Conservation (phyloP, 768 basidiomycete genomes). For the Infundibulicybe gibba region DNA sequence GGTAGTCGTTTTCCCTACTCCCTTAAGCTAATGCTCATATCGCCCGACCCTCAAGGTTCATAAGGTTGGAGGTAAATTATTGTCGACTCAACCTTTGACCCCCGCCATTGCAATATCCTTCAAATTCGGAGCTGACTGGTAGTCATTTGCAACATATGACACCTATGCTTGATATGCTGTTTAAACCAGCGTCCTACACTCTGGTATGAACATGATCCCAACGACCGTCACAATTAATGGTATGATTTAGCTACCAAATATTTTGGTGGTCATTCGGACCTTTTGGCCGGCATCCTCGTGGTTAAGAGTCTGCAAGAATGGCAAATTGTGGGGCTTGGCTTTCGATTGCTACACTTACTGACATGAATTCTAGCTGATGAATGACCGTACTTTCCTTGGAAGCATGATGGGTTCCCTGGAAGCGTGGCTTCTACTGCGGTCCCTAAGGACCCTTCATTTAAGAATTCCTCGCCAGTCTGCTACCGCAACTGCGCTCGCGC, state of each 20-base stretch:
- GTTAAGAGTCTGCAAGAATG: slow-evolving; percentile 66
- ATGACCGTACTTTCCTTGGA: slow-evolving; percentile 61
- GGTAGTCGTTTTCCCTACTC: slow-evolving; percentile 26
- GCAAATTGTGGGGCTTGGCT: slow-evolving; percentile 41
- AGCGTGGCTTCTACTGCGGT: slow-evolving; percentile 81
- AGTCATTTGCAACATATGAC: slow-evolving; percentile 5
- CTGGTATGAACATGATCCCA: slow-evolving; percentile 32
- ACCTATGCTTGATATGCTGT: background rate
- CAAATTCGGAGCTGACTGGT: slow-evolving; percentile 76
- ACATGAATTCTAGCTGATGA: slow-evolving; percentile 46
- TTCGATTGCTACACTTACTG: background rate
- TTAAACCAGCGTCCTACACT: slow-evolving; percentile 47
- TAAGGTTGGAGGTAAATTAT: slow-evolving; percentile 66
- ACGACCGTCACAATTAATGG: background rate
- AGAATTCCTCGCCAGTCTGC: slow-evolving; percentile 76
- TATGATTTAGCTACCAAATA: slow-evolving; percentile 66
- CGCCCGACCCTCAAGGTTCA: slow-evolving; percentile 45
- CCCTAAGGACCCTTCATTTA: slow-evolving; percentile 78
- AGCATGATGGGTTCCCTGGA: slow-evolving; percentile 76
- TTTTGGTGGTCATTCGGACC: slow-evolving; percentile 83
- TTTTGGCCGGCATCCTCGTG: slow-evolving; percentile 74
- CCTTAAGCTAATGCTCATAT: slow-evolving; percentile 1
- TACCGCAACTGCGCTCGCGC: slow-evolving; percentile 67
- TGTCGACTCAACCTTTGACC: slow-evolving; percentile 85
- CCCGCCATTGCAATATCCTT: slow-evolving; percentile 86